Conservation (phyloP, 345 rosid genomes). For the Populus simonii region DNA sequence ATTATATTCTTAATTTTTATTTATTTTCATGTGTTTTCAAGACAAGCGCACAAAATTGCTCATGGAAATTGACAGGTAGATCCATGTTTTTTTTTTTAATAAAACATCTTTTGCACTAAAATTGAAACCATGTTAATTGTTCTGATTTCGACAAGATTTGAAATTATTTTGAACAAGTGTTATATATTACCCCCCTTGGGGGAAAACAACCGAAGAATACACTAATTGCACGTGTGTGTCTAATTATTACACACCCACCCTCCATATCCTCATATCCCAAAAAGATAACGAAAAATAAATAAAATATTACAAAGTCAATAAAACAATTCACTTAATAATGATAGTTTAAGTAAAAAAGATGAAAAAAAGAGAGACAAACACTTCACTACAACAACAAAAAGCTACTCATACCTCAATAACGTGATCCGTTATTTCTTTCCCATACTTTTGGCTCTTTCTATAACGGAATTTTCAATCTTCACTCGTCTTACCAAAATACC, state of each 20-base stretch:
- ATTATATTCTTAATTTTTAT: neutral
- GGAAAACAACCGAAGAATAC: neutral
- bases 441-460: conserved; percentile 30
- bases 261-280: conserved; percentile 12
- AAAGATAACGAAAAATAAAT: conserved; percentile 13
- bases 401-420: conserved; percentile 49
- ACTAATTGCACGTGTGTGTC: conserved; percentile 51
- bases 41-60: fast-evolving
- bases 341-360: neutral
- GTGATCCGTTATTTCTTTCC: conserved; percentile 58
- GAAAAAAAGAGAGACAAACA: conserved; percentile 14
- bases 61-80: too few species aligned
- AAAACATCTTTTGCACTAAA: too few species aligned
- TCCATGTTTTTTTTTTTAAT: too few species aligned
- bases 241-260: conserved; percentile 53
- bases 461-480: conserved; percentile 37
- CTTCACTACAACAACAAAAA: conserved; percentile 3
- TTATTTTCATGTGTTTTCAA: too few species aligned
- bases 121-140: too few species aligned
- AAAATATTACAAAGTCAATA: neutral
- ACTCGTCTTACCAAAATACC: conserved; percentile 18
- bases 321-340: neutral
- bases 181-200: neutral
- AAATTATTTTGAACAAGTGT: too few species aligned
- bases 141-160: too few species aligned